Conservation (phyloP, 768 basidiomycete species). For the Pisolithus tinctorius region DNA sequence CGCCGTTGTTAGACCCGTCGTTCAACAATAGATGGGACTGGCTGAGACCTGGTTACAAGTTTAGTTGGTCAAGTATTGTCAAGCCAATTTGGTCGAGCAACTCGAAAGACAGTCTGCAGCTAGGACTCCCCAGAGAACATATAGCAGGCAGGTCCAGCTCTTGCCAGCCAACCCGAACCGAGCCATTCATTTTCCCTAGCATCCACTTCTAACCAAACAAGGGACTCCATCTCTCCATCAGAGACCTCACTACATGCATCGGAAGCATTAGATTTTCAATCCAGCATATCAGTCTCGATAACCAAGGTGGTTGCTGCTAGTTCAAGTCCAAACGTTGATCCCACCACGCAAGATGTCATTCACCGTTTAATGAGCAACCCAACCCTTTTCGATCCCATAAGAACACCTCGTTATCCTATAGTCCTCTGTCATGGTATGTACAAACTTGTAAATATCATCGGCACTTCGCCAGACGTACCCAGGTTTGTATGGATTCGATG, state of each 20-base stretch:
- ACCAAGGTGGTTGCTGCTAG: slow-evolving; percentile 1
- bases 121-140: background rate
- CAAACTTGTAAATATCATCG: background rate
- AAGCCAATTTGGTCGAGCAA: background rate
- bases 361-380: slow-evolving; percentile 73
- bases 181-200: background rate
- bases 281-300: slow-evolving; percentile 7
- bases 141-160: background rate
- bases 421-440: slow-evolving; percentile 87
- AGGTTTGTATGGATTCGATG: slow-evolving; percentile 95
- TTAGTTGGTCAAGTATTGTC: background rate
- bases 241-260: background rate
- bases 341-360: slow-evolving; percentile 40
- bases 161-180: background rate
- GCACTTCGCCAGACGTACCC: slow-evolving; percentile 1
- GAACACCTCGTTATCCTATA: slow-evolving; percentile 81
- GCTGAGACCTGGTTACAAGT: slow-evolving; percentile 7
- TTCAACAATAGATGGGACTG: slow-evolving; percentile 9
- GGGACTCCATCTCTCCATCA: background rate
- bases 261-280: slow-evolving; percentile 1
- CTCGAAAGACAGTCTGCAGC: background rate
- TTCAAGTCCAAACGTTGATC: slow-evolving; percentile 14
- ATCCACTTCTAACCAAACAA: background rate
- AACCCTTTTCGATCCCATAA: slow-evolving; percentile 66
- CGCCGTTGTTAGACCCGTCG: background rate